A percentile compares a stretch with the other conserved stretches of the same genome.
phyloP scores from a whole-genome alignment of 1,139 yeast species.

The Ogataea hybrid region DNA sequence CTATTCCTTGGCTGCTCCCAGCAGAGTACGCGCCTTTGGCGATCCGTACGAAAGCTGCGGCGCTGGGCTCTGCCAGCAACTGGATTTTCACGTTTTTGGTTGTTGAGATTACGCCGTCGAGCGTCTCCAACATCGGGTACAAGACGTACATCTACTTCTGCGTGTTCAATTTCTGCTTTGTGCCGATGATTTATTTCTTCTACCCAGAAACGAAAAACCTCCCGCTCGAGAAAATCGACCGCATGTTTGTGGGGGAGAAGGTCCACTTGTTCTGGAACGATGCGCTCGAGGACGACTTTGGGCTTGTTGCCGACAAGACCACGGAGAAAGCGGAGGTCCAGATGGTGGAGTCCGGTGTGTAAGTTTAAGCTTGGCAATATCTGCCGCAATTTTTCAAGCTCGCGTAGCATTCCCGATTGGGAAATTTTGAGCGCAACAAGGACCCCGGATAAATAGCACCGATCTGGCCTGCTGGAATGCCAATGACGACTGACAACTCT shows the following conservation, averaged over 20 bases:
- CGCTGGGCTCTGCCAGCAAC: conserved; percentile 49
- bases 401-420: conserved; percentile 1
- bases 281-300: conserved; percentile 7
- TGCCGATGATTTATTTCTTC: conserved; percentile 62
- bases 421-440: conserved; percentile 4
- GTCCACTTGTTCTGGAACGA: conserved; percentile 15
- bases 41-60: conserved; percentile 41
- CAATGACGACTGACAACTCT: conserved; percentile 14
- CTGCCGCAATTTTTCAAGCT: background rate
- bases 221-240: conserved; percentile 59
- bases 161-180: conserved; percentile 40
- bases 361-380: background rate
- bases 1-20: conserved; percentile 44
- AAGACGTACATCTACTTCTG: conserved; percentile 41
- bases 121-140: conserved; percentile 40
- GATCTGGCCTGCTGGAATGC: background rate
- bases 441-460: background rate
- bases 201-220: conserved; percentile 66
- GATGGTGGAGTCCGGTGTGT: background rate
- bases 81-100: conserved; percentile 49
- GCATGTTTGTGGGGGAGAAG: conserved; percentile 39
- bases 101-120: conserved; percentile 47
- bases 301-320: conserved; percentile 1
- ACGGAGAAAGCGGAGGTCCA: conserved; percentile 4
- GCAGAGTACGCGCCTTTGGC: conserved; percentile 43